Percentiles rank a stretch among this genome's conserved stretches.
Conservation (phyloP, 116 monocot genomes). For the Cymodocea nodosa region DNA sequence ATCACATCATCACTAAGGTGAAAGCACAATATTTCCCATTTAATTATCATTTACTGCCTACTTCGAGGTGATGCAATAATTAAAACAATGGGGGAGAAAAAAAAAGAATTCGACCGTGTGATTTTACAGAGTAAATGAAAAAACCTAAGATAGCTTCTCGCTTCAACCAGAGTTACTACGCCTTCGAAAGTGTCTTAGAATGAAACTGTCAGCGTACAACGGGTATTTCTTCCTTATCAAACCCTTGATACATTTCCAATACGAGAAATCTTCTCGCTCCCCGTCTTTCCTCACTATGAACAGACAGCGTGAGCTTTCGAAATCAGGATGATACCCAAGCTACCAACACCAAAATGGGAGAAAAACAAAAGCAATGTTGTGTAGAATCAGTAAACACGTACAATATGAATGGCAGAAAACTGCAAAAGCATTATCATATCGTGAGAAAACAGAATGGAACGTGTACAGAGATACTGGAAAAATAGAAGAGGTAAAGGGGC, state of each 20-base stretch:
- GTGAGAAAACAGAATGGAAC: too few species aligned
- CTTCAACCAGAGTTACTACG: slow-evolving; percentile 6
- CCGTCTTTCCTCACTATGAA: slow-evolving; percentile 82
- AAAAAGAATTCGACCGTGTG: neutral
- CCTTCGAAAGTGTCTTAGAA: slow-evolving; percentile 72
- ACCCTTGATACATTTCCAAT: slow-evolving; percentile 96
- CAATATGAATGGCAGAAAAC: too few species aligned
- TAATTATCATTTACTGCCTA: neutral
- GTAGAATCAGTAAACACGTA: too few species aligned
- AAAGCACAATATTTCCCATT: neutral
- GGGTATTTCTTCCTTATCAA: slow-evolving; percentile 90
- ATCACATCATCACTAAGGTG: too few species aligned
- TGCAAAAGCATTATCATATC: too few species aligned
- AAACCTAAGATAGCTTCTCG: neutral
- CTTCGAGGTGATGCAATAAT: neutral
- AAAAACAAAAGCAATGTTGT: neutral
- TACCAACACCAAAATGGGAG: slow-evolving; percentile 11
- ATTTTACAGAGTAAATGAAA: slow-evolving; percentile 11
- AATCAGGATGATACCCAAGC: slow-evolving; percentile 88
- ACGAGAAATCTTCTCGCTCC: slow-evolving; percentile 73
- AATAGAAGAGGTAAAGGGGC: too few species aligned
- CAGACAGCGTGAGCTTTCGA: slow-evolving; percentile 59
- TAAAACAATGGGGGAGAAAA: neutral
- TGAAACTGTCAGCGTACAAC: slow-evolving; percentile 81
- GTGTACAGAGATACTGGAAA: too few species aligned